These are phyloP conservation scores for Paramarasmius palmivorus DNA, from an alignment of 1,284 basidiomycete species.

Conservation along the genomic window DNA sequence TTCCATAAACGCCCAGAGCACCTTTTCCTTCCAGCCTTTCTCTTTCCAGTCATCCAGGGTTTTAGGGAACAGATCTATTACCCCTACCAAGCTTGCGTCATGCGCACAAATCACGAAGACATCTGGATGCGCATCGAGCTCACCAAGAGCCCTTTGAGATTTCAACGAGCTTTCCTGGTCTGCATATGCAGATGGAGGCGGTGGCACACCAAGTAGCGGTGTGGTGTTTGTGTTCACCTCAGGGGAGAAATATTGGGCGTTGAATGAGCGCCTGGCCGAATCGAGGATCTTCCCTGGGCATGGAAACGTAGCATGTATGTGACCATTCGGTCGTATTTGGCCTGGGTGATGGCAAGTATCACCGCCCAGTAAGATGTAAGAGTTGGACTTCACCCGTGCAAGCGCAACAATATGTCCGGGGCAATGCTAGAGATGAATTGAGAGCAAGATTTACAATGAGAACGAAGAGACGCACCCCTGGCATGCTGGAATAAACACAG, in stretches of 20 bases:
- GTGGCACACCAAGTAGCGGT: constrained; percentile 12
- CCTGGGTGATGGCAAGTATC: constrained; percentile 24
- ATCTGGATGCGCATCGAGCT: constrained; percentile 20
- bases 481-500: constrained; percentile 20
- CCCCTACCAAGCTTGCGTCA: constrained; percentile 14
- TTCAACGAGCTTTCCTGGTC: neutral
- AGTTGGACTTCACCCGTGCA: constrained; percentile 20
- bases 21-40: constrained; percentile 20
- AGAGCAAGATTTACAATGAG: neutral
- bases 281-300: constrained; percentile 16
- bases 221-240: constrained; percentile 7
- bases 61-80: constrained; percentile 17
- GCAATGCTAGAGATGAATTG: neutral
- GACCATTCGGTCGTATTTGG: constrained; percentile 19
- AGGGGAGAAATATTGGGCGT: constrained; percentile 11
- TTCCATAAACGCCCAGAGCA: constrained; percentile 21
- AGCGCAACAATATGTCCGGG: constrained; percentile 21
- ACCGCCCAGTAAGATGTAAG: constrained; percentile 23
- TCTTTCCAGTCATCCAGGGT: constrained; percentile 20
- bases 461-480: constrained; percentile 17
- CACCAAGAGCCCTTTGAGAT: constrained; percentile 6
- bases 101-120: constrained; percentile 22
- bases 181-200: neutral
- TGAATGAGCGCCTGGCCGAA: constrained; percentile 9
- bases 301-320: constrained; percentile 12